Percentiles rank a stretch among this genome's conserved stretches.
Conservation (phyloP, 768 basidiomycete genomes). For the Lactarius sanguifluus region DNA sequence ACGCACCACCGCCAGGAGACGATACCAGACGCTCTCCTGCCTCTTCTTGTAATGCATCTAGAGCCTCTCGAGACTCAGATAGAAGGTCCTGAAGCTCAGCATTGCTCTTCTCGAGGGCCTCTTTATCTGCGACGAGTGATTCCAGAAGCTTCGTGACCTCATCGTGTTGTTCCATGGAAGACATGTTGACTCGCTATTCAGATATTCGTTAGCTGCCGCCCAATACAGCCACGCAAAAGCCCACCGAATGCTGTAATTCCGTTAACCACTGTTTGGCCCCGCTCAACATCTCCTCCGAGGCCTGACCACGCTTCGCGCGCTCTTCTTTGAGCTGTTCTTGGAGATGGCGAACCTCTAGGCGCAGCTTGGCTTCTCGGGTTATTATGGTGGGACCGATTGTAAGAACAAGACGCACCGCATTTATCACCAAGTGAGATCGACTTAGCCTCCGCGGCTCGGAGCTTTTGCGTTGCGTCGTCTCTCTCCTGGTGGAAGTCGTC, state of each 20-base stretch:
- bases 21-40: constrained; percentile 60
- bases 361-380: constrained; percentile 58
- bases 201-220: neutral
- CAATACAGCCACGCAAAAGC: constrained; percentile 29
- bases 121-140: constrained; percentile 84
- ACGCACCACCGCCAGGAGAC: constrained; percentile 30
- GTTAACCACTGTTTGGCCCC: constrained; percentile 66
- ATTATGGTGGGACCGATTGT: neutral
- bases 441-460: constrained; percentile 65
- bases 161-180: constrained; percentile 46
- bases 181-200: constrained; percentile 41
- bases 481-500: constrained; percentile 86
- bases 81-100: constrained; percentile 74
- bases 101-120: constrained; percentile 77
- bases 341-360: constrained; percentile 61
- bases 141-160: constrained; percentile 73
- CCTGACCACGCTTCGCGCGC: constrained; percentile 57
- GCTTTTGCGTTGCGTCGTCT: constrained; percentile 65
- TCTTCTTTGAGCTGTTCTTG: constrained; percentile 63
- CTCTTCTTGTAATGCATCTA: constrained; percentile 67
- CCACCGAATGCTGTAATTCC: constrained; percentile 57
- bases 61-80: constrained; percentile 73
- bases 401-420: constrained; percentile 47
- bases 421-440: constrained; percentile 65
- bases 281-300: constrained; percentile 63